Conservation (phyloP, 805 yeast genomes). For the Zygosaccharomyces gambellarensis region DNA sequence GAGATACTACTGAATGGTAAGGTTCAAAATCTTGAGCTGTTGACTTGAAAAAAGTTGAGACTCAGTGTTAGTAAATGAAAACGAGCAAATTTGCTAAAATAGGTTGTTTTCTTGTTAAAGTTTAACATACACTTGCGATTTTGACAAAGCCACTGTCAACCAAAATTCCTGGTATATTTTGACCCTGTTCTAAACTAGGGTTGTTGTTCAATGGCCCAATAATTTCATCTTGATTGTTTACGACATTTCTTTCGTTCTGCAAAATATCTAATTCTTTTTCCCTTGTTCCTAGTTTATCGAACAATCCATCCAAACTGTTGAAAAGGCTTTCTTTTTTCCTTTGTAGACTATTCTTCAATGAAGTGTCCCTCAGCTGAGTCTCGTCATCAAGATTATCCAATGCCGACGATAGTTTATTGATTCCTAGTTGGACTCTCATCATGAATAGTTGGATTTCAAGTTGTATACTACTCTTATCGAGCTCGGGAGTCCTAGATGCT, state of each 20-base stretch:
- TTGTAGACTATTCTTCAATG: not conserved
- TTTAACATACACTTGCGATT: conserved; percentile 13
- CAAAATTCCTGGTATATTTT: not conserved
- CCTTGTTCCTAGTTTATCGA: conserved; percentile 2
- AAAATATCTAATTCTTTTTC: not conserved
- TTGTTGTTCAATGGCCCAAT: not conserved
- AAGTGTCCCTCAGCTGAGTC: conserved; percentile 5
- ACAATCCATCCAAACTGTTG: conserved; percentile 4
- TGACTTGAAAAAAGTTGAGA: conserved; percentile 8
- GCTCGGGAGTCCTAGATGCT: not conserved
- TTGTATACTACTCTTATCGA: conserved; percentile 4
- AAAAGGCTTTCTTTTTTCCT: not conserved
- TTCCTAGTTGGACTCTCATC: conserved; percentile 9
- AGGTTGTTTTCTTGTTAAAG: not conserved
- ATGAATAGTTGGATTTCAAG: conserved; percentile 11
- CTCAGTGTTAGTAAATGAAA: not conserved
- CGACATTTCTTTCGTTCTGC: not conserved
- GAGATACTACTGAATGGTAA: conserved; percentile 11
- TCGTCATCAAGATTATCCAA: not conserved
- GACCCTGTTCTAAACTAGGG: not conserved
- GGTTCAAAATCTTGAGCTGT: conserved; percentile 13
- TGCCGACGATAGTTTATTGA: conserved; percentile 4
- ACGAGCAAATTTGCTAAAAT: not conserved
- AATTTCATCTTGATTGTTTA: not conserved
- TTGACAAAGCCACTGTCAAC: conserved; percentile 14